Conservation (phyloP, 352 stramenopile species). For the Pythium oligandrum region DNA sequence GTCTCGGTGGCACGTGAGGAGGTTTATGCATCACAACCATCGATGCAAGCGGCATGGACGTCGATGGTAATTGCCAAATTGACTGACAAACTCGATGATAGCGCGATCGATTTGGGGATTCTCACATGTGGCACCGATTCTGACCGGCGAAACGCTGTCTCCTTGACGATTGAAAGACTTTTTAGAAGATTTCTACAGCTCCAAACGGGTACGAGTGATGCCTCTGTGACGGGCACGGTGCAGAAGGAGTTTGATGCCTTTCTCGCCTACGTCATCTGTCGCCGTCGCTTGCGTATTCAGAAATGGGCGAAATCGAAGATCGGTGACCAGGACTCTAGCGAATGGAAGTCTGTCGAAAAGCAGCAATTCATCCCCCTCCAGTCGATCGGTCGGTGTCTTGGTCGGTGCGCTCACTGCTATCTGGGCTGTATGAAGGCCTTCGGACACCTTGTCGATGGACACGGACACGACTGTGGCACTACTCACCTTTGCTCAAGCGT, state of each 20-base stretch:
- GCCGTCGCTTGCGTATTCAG: slow-evolving; percentile 40
- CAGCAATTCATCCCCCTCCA: slow-evolving; percentile 41
- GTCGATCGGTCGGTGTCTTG: slow-evolving; percentile 49
- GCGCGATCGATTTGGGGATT: no score
- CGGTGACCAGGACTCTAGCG: slow-evolving; percentile 29
- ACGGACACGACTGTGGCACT: slow-evolving; percentile 42
- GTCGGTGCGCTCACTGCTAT: slow-evolving; percentile 40
- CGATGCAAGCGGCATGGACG: no score
- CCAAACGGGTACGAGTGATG: no score
- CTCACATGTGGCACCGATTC: no score
- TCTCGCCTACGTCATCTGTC: slow-evolving; percentile 47
- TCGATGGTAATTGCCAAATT: no score
- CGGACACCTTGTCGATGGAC: slow-evolving; percentile 17
- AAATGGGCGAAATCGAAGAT: slow-evolving; percentile 40
- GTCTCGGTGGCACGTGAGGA: neutral
- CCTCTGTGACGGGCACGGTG: no score
- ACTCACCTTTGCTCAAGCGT: slow-evolving; percentile 37
- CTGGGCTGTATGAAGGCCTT: slow-evolving; percentile 64
- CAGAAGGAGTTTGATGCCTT: slow-evolving; percentile 55
- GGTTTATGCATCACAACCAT: neutral
- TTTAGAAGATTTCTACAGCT: no score
- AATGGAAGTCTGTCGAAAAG: slow-evolving; percentile 43
- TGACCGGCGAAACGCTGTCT: no score
- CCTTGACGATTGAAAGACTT: no score
- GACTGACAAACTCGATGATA: no score